A percentile compares a stretch with the other conserved stretches of the same genome.
phyloP scores from a whole-genome alignment of 495 filamentous ascomycete species.

The Daldinia decipiens region DNA sequence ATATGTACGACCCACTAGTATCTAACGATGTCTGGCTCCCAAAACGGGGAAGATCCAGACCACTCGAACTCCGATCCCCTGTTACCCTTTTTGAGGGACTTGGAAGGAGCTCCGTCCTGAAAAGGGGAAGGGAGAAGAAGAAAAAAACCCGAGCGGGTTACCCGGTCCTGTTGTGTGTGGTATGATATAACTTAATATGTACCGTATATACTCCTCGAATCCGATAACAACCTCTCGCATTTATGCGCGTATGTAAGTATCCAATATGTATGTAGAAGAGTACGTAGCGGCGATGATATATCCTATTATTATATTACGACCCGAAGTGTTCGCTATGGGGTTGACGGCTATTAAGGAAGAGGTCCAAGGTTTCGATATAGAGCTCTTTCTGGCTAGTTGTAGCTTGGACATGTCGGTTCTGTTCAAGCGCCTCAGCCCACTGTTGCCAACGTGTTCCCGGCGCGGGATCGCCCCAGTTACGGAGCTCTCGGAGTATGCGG shows the following conservation, averaged over 20 bases:
- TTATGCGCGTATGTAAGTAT: constrained; percentile 55
- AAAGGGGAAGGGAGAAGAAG: constrained; percentile 10
- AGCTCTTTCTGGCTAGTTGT: constrained; percentile 81
- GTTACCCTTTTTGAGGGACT: not conserved
- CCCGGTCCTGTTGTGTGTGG: not conserved
- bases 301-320: constrained; percentile 18
- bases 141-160: not conserved
- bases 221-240: constrained; percentile 49
- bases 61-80: constrained; percentile 21
- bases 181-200: not conserved
- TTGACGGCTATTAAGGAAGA: constrained; percentile 58
- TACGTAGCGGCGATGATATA: constrained; percentile 3
- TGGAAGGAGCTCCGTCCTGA: not conserved
- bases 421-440: constrained; percentile 87
- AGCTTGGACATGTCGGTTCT: constrained; percentile 74
- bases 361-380: constrained; percentile 77
- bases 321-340: constrained; percentile 35
- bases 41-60: not conserved
- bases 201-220: constrained; percentile 36
- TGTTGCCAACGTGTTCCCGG: constrained; percentile 74
- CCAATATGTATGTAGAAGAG: constrained; percentile 32
- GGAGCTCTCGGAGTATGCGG: constrained; percentile 80
- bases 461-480: constrained; percentile 79
- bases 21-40: not conserved
- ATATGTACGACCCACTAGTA: constrained; percentile 2